These are phyloP conservation scores for Diplogelasinospora grovesii DNA, from an alignment of 495 filamentous ascomycete genomes.

Conservation along the genomic window DNA sequence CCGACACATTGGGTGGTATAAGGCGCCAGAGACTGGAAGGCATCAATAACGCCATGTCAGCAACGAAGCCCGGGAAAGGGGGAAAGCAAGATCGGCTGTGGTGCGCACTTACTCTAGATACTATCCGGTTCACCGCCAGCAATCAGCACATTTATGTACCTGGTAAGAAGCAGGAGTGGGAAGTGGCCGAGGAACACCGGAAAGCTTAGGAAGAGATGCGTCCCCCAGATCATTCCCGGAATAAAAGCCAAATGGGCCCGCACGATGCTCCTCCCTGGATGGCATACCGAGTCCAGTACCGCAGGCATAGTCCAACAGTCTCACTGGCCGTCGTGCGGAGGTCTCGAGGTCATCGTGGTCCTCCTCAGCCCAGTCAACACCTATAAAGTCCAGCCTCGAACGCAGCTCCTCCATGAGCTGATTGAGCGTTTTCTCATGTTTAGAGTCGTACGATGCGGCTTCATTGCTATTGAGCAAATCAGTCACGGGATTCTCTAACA, in stretches of 20 bases:
- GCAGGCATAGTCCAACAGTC: conserved; percentile 70
- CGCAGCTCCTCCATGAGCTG: conserved; percentile 42
- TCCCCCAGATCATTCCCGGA: too few relatives aligned
- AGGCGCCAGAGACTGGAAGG: conserved; percentile 48
- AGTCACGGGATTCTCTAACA: too few relatives aligned
- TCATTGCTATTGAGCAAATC: conserved; percentile 33
- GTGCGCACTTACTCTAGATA: background rate
- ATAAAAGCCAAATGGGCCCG: too few relatives aligned
- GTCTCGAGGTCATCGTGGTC: conserved; percentile 25
- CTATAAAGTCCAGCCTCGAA: conserved; percentile 53
- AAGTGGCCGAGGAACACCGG: too few relatives aligned
- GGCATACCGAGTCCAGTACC: conserved; percentile 60
- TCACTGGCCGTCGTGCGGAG: conserved; percentile 42
- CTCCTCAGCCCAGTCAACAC: conserved; percentile 45
- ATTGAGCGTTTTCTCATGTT: conserved; percentile 32
- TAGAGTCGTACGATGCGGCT: conserved; percentile 34
- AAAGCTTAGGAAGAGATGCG: too few relatives aligned
- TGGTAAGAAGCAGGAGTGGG: too few relatives aligned
- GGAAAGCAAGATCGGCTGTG: background rate
- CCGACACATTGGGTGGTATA: conserved; percentile 56
- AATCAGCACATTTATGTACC: too few relatives aligned
- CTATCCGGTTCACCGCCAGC: background rate
- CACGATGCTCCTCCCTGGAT: too few relatives aligned
- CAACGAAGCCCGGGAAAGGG: too few relatives aligned
- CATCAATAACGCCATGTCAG: conserved; percentile 5